phyloP scores from a whole-genome alignment of 2,329 filamentous ascomycete genomes.

The Leptographium radiaticola region DNA sequence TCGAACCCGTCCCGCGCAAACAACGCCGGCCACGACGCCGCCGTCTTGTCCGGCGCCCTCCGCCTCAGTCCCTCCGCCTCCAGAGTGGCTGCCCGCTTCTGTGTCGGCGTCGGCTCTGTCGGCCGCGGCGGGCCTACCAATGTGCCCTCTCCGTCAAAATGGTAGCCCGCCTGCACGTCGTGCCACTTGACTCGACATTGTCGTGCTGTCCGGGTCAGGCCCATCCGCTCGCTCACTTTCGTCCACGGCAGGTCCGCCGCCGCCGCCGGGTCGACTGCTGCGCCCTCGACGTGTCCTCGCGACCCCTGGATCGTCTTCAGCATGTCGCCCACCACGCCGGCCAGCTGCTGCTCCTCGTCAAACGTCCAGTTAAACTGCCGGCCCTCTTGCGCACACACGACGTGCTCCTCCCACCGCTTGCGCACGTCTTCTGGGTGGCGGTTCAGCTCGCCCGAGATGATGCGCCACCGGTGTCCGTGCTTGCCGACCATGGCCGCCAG shows the following conservation, averaged over 20 bases:
- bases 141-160: constrained; percentile 5
- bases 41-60: neutral
- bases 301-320: constrained; percentile 21
- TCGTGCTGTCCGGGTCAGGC: constrained; percentile 45
- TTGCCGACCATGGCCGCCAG: constrained; percentile 31
- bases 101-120: constrained; percentile 1
- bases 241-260: constrained; percentile 53
- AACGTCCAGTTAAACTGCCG: constrained; percentile 44
- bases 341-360: constrained; percentile 44
- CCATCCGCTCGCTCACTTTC: constrained; percentile 49
- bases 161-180: constrained; percentile 10
- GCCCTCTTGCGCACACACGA: constrained; percentile 41
- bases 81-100: constrained; percentile 3
- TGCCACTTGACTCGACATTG: constrained; percentile 61
- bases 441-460: constrained; percentile 48
- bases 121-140: constrained; percentile 6
- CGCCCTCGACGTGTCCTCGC: constrained; percentile 1
- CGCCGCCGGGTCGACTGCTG: constrained; percentile 12
- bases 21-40: neutral
- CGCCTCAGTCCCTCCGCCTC: neutral
- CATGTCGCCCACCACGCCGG: constrained; percentile 37
- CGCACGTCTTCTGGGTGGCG: constrained; percentile 53
- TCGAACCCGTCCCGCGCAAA: constrained; percentile 13
- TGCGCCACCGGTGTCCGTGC: constrained; percentile 45
- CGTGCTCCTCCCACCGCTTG: constrained; percentile 57